These are phyloP conservation scores for Hypericum androsaemum DNA, from an alignment of 345 rosid genomes.

Conservation along the genomic window DNA sequence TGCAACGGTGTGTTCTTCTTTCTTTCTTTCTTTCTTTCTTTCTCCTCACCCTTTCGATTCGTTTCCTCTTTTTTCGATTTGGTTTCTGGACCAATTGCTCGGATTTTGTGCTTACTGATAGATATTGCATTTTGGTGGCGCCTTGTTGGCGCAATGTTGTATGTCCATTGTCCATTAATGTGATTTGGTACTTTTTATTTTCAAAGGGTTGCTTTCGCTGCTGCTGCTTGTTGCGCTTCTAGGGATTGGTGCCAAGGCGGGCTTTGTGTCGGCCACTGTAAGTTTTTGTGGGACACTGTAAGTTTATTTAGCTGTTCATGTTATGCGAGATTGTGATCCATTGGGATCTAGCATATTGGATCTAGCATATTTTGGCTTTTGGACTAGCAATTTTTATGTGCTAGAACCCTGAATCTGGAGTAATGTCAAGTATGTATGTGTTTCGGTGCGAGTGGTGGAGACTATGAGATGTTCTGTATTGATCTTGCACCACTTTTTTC, in stretches of 20 bases:
- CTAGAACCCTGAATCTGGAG: no score
- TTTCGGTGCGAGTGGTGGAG: no score
- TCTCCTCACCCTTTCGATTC: neutral
- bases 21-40: neutral
- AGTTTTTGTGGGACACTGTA: slow-evolving; percentile 4
- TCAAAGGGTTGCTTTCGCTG: slow-evolving; percentile 49
- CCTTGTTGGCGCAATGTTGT: no score
- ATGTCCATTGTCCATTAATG: no score
- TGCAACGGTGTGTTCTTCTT: slow-evolving; percentile 47
- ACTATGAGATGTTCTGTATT: neutral
- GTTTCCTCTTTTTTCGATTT: neutral
- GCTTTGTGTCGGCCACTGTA: slow-evolving; percentile 52
- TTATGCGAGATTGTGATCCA: neutral
- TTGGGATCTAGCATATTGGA: no score
- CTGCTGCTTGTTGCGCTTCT: slow-evolving; percentile 45
- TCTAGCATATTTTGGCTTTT: no score
- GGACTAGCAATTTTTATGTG: no score
- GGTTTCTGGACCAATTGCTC: neutral
- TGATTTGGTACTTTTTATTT: neutral
- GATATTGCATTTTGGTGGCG: no score
- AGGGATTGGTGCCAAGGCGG: slow-evolving; percentile 44
- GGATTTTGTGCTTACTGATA: neutral
- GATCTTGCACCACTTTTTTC: slow-evolving; percentile 11
- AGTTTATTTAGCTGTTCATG: neutral
- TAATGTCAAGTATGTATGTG: no score